Conservation (phyloP, 805 yeast genomes). For the Suhomyces xylopsoci region DNA sequence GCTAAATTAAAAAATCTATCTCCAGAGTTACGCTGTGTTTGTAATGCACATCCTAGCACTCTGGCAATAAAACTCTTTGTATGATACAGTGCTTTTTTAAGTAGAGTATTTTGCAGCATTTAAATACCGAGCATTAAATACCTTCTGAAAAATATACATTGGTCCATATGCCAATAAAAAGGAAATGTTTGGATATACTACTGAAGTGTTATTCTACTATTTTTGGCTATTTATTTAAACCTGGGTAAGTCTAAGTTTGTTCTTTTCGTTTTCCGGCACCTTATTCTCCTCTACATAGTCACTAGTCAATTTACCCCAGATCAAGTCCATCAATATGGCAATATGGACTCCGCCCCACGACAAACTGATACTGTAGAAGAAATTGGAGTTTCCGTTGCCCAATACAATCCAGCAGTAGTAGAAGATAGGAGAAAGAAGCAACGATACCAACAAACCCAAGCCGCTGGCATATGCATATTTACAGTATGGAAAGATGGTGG, state of each 20-base stretch:
- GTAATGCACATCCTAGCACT: no score
- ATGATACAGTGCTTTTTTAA: no score
- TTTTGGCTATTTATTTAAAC: no score
- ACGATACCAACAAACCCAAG: conserved; percentile 48
- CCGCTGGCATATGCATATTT: conserved; percentile 45
- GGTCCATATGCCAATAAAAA: no score
- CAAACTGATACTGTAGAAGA: conserved; percentile 90
- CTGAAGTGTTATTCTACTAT: no score
- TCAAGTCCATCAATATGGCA: conserved; percentile 65
- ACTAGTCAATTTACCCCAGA: conserved; percentile 72
- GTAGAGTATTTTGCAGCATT: no score
- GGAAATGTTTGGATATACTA: no score
- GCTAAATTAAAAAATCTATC: no score
- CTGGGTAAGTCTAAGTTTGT: conserved; percentile 47
- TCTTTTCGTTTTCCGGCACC: conserved; percentile 35
- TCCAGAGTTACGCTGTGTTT: no score
- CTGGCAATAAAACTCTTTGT: no score
- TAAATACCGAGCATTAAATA: no score
- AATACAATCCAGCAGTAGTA: conserved; percentile 91
- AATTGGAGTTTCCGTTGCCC: conserved; percentile 94
- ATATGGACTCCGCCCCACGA: conserved; percentile 72
- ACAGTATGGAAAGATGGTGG: conserved; percentile 45
- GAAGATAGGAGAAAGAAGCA: conserved; percentile 79
- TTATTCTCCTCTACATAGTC: conserved; percentile 51
- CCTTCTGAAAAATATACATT: no score